These are phyloP conservation scores for Gypsophila paniculata DNA, from an alignment of 179 eudicot species.

Conservation along the genomic window DNA sequence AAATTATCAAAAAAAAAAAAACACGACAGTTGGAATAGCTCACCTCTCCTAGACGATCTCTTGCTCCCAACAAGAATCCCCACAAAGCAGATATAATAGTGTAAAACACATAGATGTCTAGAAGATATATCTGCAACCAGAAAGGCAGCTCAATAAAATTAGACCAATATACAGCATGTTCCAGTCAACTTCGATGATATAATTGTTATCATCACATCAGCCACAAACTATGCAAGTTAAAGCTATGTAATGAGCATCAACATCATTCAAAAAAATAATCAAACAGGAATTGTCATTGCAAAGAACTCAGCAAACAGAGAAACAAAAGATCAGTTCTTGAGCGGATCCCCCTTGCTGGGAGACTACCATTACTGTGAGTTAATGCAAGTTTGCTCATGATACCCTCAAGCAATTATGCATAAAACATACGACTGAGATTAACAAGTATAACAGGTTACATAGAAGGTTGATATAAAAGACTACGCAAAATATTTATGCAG, in stretches of 20 bases:
- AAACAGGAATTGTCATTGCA: not conserved
- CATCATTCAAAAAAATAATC: not conserved
- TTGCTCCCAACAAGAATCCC: conserved; percentile 95
- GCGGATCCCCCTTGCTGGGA: not conserved
- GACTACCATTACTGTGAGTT: not conserved
- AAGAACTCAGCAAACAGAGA: not conserved
- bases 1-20: not conserved
- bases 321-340: not conserved
- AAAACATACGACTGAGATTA: not conserved
- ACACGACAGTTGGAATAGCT: conserved; percentile 22
- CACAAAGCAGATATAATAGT: conserved; percentile 81
- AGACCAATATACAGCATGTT: not conserved
- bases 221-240: conserved; percentile 1
- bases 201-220: not conserved
- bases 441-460: not conserved
- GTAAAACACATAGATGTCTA: conserved; percentile 75
- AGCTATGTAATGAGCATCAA: not conserved
- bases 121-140: conserved; percentile 74
- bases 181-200: not conserved
- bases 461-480: not conserved
- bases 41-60: conserved; percentile 99
- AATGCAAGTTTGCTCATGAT: conserved; percentile 9
- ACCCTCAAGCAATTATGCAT: not conserved
- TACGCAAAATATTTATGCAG: not conserved
- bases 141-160: not conserved